A percentile compares a stretch with the other conserved stretches of the same genome.
Evolutionary conservation across 805 yeast genomes (phyloP).

Genomic region (Kodamaea restingae): DNA sequence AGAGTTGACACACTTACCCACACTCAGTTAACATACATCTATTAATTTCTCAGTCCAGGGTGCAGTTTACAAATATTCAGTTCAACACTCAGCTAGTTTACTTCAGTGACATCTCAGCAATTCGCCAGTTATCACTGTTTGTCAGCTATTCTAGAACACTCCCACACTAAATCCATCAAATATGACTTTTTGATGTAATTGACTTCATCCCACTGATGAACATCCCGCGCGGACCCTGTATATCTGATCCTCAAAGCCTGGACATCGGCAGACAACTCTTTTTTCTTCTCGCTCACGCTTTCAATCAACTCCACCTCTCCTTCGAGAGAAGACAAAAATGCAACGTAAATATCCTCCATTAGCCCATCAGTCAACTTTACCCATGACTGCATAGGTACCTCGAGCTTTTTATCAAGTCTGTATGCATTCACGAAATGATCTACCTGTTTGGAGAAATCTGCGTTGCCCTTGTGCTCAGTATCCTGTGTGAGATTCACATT

Average conservation of each 20-base stretch:
- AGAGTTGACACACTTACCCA: no score
- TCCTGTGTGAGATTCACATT: constrained; percentile 5
- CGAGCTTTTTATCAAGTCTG: background rate
- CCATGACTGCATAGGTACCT: constrained; percentile 7
- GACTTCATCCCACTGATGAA: constrained; percentile 18
- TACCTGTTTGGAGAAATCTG: constrained; percentile 11
- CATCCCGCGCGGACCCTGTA: constrained; percentile 8
- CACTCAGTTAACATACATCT: no score
- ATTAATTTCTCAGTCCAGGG: no score
- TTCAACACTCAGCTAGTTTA: no score
- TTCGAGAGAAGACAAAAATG: constrained; percentile 9
- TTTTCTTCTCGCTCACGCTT: constrained; percentile 2
- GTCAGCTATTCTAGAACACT: no score
- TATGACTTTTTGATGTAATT: constrained; percentile 20
- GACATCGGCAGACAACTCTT: constrained; percentile 7
- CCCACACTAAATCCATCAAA: constrained; percentile 16
- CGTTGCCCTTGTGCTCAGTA: background rate
- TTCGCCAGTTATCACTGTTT: no score
- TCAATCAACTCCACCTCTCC: constrained; percentile 1
- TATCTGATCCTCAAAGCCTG: constrained; percentile 9
- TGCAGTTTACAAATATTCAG: no score
- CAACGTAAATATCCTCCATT: constrained; percentile 13
- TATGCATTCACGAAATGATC: constrained; percentile 14
- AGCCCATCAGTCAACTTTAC: constrained; percentile 22
- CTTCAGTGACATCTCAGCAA: no score